A percentile compares a stretch with the other conserved stretches of the same genome.
Conservation (phyloP, 108 stramenopile genomes). For the Cyclotella sp. region DNA sequence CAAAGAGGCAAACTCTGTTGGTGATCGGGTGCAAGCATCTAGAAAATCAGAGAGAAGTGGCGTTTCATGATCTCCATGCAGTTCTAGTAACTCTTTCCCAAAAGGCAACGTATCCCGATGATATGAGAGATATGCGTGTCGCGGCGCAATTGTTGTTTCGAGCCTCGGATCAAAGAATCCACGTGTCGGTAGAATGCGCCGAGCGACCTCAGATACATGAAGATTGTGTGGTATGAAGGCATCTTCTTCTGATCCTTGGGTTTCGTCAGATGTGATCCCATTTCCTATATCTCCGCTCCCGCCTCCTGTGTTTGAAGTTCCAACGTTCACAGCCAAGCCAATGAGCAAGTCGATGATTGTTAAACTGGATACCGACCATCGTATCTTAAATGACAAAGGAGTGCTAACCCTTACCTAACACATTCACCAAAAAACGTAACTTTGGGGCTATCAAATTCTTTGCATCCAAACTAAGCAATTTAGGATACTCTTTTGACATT, state of each 20-base stretch:
- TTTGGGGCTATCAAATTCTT: constrained; percentile 23
- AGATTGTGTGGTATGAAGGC: constrained; percentile 20
- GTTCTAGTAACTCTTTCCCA: constrained; percentile 14
- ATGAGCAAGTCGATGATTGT: no score
- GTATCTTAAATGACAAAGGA: neutral
- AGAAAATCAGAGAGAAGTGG: constrained; percentile 16
- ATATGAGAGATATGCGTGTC: constrained; percentile 20
- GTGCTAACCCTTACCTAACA: neutral
- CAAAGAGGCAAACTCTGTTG: constrained; percentile 14
- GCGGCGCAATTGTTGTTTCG: constrained; percentile 19
- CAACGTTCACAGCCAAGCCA: no score
- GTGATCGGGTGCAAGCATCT: constrained; percentile 8
- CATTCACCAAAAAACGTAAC: constrained; percentile 18
- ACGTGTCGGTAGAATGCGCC: neutral
- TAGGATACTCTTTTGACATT: constrained; percentile 6
- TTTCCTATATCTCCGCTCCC: constrained; percentile 26
- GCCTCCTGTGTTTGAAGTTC: neutral
- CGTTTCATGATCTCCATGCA: neutral
- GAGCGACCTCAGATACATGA: constrained; percentile 6
- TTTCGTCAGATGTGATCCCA: constrained; percentile 2
- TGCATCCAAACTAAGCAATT: constrained; percentile 7
- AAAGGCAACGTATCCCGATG: constrained; percentile 16
- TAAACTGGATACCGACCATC: neutral
- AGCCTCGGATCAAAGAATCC: constrained; percentile 17
- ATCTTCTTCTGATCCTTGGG: neutral